Base-by-base conservation (phyloP, 805 yeast genomes). In the Sungouiella thailandica region DNA sequence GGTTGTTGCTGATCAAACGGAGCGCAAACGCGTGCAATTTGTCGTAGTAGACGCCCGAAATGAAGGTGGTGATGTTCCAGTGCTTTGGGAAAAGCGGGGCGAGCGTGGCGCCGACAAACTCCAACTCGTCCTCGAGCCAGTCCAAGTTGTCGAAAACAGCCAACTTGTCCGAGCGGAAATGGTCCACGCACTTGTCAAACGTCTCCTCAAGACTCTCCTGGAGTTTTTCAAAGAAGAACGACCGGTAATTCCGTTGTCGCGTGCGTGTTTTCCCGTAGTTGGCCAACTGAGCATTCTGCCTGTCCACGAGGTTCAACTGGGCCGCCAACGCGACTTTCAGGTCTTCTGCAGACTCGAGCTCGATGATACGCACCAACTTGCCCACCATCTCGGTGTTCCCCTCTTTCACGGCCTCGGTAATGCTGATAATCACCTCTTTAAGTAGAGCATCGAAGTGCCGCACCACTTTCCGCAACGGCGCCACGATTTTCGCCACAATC, bases 41-140 rank as follows among this genome's bases (percentile, higher is more conserved):
- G 17, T 67, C 64, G 53, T 83, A 89, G 60, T 88, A 87, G 45
- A 78, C 74, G 14, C 69, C 66, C 47, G 78, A 78, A 32, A 80
- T 74, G 34, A 72, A 71, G 16, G 71, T 63, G 49, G 80, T 76
- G 22, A 90, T 67, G 29, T 78, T 68, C 97, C 97, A 93, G 36
- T 72, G 66, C 13, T 52, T 50, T 0, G 97, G 96, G 40, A 85
- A 78, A 32, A 80, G 69, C 10, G 64, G 65, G 2, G 67, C 57
- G 16, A 86, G 60, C 19, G 78, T 78, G 15, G 72, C 72, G 36
- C 76, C 72, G 4, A 83, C 86, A 36, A 81, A 72, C 19, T 71
- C 58, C 35, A 93, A 60, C 49, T 90, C 97, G 44, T 82, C 80
- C 55, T 82, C 86, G 13, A 88, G 72, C 89, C 96, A 90, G 37